Percentiles rank a stretch among this genome's conserved stretches.
phyloP scores from a whole-genome alignment of 2,329 filamentous ascomycete species.

The Ophiostoma montium region DNA sequence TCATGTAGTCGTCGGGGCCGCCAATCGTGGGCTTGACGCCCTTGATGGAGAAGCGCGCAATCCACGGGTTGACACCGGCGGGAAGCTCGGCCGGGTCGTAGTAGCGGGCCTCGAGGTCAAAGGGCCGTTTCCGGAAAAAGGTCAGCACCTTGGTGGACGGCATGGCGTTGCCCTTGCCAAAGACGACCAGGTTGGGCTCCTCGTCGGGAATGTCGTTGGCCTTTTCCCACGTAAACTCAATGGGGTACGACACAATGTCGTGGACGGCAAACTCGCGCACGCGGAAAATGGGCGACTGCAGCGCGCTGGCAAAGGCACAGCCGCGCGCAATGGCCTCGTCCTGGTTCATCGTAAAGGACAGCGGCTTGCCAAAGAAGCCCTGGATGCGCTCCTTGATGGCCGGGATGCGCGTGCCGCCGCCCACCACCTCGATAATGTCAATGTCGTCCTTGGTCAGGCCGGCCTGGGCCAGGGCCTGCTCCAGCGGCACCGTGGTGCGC shows the following conservation, averaged over 20 bases:
- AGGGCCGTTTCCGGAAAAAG: slow-evolving; percentile 96
- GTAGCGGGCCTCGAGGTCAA: slow-evolving; percentile 91
- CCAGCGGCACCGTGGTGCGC: slow-evolving; percentile 58
- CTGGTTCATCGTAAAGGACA: slow-evolving; percentile 96
- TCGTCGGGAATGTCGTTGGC: slow-evolving; percentile 96
- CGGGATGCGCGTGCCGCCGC: slow-evolving; percentile 87
- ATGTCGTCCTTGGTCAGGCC: slow-evolving; percentile 87
- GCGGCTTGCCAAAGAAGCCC: slow-evolving; percentile 78
- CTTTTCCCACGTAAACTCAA: slow-evolving; percentile 99
- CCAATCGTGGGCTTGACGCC: slow-evolving; percentile 68
- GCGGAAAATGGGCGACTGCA: slow-evolving; percentile 93
- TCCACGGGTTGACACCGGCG: slow-evolving; percentile 85
- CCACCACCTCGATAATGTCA: slow-evolving; percentile 83
- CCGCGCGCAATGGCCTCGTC: slow-evolving; percentile 94
- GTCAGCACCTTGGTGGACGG: slow-evolving; percentile 98
- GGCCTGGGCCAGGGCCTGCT: slow-evolving; percentile 87
- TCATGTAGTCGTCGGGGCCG: slow-evolving; percentile 94
- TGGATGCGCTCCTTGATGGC: slow-evolving; percentile 81
- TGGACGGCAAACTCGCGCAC: slow-evolving; percentile 96
- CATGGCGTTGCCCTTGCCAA: slow-evolving; percentile 93
- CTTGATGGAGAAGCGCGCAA: slow-evolving; percentile 96
- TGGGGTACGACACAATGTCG: slow-evolving; percentile 95
- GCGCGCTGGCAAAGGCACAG: slow-evolving; percentile 94
- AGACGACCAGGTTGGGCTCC: slow-evolving; percentile 92
- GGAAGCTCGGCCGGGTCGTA: slow-evolving; percentile 75